phyloP scores from a whole-genome alignment of 331 rosid genomes.

The Malus hybrid region DNA sequence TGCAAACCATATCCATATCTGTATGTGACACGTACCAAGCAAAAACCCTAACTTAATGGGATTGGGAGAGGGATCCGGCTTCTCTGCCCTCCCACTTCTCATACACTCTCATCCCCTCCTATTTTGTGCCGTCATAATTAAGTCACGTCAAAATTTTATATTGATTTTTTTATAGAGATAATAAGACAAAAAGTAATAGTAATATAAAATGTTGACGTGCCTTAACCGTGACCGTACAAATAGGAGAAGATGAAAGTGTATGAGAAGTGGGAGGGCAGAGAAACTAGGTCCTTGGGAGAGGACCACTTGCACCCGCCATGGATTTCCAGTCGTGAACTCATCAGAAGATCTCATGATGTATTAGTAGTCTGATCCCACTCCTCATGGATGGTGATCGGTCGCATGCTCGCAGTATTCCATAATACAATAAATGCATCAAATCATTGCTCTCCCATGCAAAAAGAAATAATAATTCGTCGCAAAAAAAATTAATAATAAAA shows the following conservation, averaged over 20 bases:
- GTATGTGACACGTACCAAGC: background rate
- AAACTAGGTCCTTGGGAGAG: background rate
- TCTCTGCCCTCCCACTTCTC: too few species aligned
- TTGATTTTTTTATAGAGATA: too few species aligned
- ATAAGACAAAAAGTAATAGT: too few species aligned
- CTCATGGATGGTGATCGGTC: background rate
- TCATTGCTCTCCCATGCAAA: constrained; percentile 33
- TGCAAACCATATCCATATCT: background rate
- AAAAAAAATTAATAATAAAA: background rate
- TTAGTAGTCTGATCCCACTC: background rate
- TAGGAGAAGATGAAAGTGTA: too few species aligned
- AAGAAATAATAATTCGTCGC: background rate
- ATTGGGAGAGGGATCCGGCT: background rate
- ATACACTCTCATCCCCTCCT: too few species aligned
- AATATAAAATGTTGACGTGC: too few species aligned
- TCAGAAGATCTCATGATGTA: constrained; percentile 2
- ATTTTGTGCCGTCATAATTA: too few species aligned
- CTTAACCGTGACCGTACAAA: too few species aligned
- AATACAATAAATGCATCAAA: constrained; percentile 45
- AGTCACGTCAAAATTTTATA: too few species aligned
- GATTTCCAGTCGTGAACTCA: background rate
- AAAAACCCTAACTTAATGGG: background rate
- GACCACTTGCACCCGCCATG: background rate
- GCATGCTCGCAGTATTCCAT: constrained; percentile 38
- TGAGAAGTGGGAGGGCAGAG: too few species aligned